These are phyloP conservation scores for Sclerotiophoma versabilis DNA, from an alignment of 2,329 filamentous ascomycete species.

Conservation along the genomic window DNA sequence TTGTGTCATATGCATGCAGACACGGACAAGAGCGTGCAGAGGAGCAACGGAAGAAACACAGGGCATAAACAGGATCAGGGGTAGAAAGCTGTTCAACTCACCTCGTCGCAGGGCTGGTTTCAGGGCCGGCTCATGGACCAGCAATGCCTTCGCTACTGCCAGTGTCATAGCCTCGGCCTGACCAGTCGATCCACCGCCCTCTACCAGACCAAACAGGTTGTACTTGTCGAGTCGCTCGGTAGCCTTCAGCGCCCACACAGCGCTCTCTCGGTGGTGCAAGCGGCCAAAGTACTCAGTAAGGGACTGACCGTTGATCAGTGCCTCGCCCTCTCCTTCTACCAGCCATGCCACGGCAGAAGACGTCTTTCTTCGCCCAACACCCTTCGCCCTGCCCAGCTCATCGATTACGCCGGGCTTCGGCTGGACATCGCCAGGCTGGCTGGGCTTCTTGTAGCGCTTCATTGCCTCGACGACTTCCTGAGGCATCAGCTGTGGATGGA, in stretches of 20 bases:
- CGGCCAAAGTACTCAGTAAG: slow-evolving; percentile 82
- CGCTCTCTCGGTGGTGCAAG: slow-evolving; percentile 92
- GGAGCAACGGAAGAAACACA: slow-evolving; percentile 3
- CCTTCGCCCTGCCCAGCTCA: slow-evolving; percentile 77
- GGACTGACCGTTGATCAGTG: slow-evolving; percentile 88
- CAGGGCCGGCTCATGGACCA: slow-evolving; percentile 90
- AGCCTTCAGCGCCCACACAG: slow-evolving; percentile 85
- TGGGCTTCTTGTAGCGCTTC: slow-evolving; percentile 73
- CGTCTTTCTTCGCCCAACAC: slow-evolving; percentile 85
- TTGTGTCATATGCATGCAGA: background rate
- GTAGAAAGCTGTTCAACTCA: slow-evolving; percentile 59
- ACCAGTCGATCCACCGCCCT: slow-evolving; percentile 89
- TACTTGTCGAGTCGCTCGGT: slow-evolving; percentile 92
- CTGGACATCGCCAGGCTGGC: slow-evolving; percentile 73
- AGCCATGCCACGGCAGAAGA: slow-evolving; percentile 85
- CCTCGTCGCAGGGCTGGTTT: slow-evolving; percentile 88
- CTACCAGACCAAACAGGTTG: slow-evolving; percentile 87
- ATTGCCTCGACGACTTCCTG: slow-evolving; percentile 71
- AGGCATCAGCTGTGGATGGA: slow-evolving; percentile 80
- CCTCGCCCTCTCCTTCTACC: slow-evolving; percentile 90
- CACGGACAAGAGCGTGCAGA: background rate
- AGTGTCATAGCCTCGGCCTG: slow-evolving; percentile 95
- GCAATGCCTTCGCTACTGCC: slow-evolving; percentile 84
- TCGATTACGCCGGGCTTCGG: slow-evolving; percentile 73
- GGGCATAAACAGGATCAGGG: slow-evolving; percentile 11